Conservation (phyloP, 176 grass and related monocot genomes). For the Olyra latifolia region DNA sequence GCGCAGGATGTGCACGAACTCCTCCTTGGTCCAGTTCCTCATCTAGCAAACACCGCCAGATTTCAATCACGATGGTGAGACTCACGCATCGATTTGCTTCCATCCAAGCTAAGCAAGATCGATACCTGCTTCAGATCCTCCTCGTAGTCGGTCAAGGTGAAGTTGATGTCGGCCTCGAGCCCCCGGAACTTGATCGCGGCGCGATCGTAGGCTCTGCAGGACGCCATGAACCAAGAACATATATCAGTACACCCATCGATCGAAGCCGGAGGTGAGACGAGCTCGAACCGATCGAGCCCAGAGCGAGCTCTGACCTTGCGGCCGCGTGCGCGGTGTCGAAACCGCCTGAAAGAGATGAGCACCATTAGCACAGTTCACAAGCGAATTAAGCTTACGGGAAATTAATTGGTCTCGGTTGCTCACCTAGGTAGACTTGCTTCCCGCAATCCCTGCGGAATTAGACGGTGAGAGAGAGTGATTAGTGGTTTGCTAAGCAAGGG, state of each 20-base stretch:
- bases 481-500: background rate
- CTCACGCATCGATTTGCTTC: background rate
- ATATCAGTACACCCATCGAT: background rate
- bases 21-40: constrained; percentile 92
- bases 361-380: background rate
- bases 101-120: background rate
- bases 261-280: background rate
- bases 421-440: constrained; percentile 97
- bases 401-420: constrained; percentile 5
- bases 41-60: constrained; percentile 40
- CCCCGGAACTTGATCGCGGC: constrained; percentile 97
- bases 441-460: constrained; percentile 83
- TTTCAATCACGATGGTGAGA: background rate
- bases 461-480: constrained; percentile 15
- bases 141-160: constrained; percentile 82
- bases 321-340: constrained; percentile 96
- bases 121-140: constrained; percentile 90
- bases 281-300: background rate
- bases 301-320: constrained; percentile 67
- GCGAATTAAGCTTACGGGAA: background rate
- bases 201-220: constrained; percentile 81
- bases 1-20: constrained; percentile 97
- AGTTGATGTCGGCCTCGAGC: constrained; percentile 94
- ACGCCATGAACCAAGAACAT: background rate
- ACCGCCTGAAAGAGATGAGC: constrained; percentile 62